Percentiles rank a stretch among this genome's conserved stretches.
Conservation (phyloP, 2,329 filamentous ascomycete genomes). For the Nannizzia gypsea region DNA sequence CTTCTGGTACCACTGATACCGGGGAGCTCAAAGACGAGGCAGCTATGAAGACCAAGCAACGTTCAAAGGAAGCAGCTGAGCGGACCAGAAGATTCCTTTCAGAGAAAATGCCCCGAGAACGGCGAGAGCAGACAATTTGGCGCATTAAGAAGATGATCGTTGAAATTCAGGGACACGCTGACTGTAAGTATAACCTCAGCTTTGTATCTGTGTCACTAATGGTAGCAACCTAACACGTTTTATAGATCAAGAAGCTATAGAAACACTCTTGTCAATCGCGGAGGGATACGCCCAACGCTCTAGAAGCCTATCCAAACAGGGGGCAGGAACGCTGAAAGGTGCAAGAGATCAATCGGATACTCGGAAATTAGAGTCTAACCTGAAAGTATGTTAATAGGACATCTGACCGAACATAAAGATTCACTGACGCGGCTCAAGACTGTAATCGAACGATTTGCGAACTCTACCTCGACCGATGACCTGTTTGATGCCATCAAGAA, state of each 20-base stretch:
- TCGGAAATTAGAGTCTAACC: conserved; percentile 61
- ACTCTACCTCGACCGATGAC: conserved; percentile 79
- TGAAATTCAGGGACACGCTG: conserved; percentile 87
- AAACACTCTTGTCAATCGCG: conserved; percentile 70
- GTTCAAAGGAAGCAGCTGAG: conserved; percentile 27
- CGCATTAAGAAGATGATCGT: conserved; percentile 96
- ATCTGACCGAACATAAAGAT: conserved; percentile 26
- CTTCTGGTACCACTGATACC: conserved; percentile 12
- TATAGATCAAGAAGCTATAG: conserved; percentile 69
- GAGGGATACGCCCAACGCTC: conserved; percentile 74
- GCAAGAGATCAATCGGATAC: conserved; percentile 54
- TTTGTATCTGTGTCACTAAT: not conserved
- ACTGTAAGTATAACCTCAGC: conserved; percentile 47
- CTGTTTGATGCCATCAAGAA: conserved; percentile 72
- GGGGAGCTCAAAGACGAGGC: conserved; percentile 27
- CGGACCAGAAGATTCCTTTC: conserved; percentile 62
- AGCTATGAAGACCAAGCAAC: conserved; percentile 39
- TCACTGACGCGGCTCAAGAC: conserved; percentile 50
- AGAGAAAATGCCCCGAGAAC: conserved; percentile 81
- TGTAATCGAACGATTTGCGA: conserved; percentile 89
- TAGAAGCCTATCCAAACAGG: conserved; percentile 51
- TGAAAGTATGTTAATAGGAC: conserved; percentile 49
- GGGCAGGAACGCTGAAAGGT: conserved; percentile 58
- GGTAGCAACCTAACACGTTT: conserved; percentile 4
- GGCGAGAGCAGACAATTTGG: conserved; percentile 82